Base-by-base conservation (phyloP, 352 stramenopile genomes). In the Elongisporangium prolatum region DNA sequence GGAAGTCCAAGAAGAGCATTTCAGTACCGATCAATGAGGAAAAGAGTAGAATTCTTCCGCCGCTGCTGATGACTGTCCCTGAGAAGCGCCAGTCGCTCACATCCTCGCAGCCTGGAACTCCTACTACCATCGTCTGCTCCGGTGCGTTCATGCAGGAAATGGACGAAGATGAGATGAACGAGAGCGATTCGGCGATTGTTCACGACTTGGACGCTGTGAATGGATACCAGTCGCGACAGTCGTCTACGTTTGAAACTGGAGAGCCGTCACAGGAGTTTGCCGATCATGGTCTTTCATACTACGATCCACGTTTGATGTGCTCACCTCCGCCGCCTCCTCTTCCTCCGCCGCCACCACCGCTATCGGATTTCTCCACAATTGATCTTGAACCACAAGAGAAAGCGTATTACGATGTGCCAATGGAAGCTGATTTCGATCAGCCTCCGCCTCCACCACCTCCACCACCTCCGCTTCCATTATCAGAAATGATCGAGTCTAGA, bases 141-240 rank as follows among this genome's bases (percentile, higher is more conserved):
- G 77, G 75, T 1, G 77, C 77, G 1, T 87, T 87, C 61, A 87
- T 87, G 77, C 72, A 87, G 38, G 77, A 87, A 63, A 80, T 87
- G 50, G 68, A 82, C 6, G 77, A 81, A 28, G 75, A 77, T 28
- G 69, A 80, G 56, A 63, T 74, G n/a, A 40, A 40, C 38, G 59
- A 71, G 10, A 60, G 62, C 21, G 53, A 63, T 17, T 20, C 20
- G 9, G 50, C 61, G 10, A 69, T 64, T 22, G 70, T 73, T 40
- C 65, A 56, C 3, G 61, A 77, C 17, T 56, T 59, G 9, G 48
- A 63, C 18, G 64, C 66, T 20, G 48, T 38, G 0, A 64, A 71
- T 63, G 4, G 53, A 48, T 48, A 44, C 20, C 47, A 5, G 61
- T 64, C 21, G 54, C 58, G 38, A 51, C 21, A 44, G 28, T 40